A percentile compares a stretch with the other conserved stretches of the same genome.
Conservation (phyloP, 495 filamentous ascomycete species). For the Penicillium lividum region DNA sequence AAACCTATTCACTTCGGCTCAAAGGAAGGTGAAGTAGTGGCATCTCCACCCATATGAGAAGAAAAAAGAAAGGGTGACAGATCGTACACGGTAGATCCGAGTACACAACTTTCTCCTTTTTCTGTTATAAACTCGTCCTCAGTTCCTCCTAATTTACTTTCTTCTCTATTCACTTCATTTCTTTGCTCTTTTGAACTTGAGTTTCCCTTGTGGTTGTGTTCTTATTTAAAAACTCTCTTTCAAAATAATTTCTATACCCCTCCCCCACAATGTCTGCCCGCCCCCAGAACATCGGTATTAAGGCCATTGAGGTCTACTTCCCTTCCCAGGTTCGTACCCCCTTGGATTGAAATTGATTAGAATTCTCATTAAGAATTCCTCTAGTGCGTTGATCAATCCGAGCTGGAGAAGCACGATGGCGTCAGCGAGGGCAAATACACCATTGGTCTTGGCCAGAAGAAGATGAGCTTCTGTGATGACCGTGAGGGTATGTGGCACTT, state of each 20-base stretch:
- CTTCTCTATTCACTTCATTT: slow-evolving; percentile 2
- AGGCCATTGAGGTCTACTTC: slow-evolving; percentile 99
- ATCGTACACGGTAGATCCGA: slow-evolving; percentile 39
- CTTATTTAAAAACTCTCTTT: background rate
- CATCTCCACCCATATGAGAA: slow-evolving; percentile 14
- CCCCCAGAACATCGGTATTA: slow-evolving; percentile 97
- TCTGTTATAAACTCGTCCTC: slow-evolving; percentile 9
- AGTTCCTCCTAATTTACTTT: background rate
- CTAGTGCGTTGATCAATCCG: slow-evolving; percentile 93
- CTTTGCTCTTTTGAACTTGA: slow-evolving; percentile 3
- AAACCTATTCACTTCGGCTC: slow-evolving; percentile 11
- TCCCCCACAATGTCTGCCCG: slow-evolving; percentile 74
- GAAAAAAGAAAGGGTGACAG: slow-evolving; percentile 29
- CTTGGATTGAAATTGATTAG: too few species aligned
- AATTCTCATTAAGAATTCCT: slow-evolving; percentile 23
- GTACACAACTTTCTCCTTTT: slow-evolving; percentile 31
- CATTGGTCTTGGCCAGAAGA: slow-evolving; percentile 98
- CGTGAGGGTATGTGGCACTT: slow-evolving; percentile 73
- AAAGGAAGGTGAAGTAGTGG: slow-evolving; percentile 19
- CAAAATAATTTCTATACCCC: slow-evolving; percentile 14
- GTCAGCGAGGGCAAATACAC: slow-evolving; percentile 95
- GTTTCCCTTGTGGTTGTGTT: slow-evolving; percentile 3
- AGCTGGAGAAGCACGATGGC: slow-evolving; percentile 98
- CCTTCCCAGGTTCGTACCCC: slow-evolving; percentile 74
- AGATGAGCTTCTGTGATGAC: slow-evolving; percentile 99